A percentile compares a stretch with the other conserved stretches of the same genome.
Evolutionary conservation across 768 basidiomycete genomes (phyloP).

Genomic region (Nidularia sp.): DNA sequence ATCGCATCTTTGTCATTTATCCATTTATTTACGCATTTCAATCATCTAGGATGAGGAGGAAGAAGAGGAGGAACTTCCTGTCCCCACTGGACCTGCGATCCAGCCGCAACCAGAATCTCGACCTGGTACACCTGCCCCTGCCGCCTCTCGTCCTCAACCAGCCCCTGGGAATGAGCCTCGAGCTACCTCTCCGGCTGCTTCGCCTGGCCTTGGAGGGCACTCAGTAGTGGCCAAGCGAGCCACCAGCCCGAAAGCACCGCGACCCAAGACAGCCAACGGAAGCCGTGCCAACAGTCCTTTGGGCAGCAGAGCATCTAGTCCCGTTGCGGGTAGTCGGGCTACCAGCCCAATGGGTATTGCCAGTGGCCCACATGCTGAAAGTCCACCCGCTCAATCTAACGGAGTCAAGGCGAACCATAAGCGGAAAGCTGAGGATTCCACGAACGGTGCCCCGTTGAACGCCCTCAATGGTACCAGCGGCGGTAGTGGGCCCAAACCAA

Average conservation of each 20-base stretch:
- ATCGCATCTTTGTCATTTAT: not conserved
- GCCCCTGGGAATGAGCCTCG: conserved; percentile 39
- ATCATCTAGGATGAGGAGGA: conserved; percentile 55
- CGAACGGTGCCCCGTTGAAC: conserved; percentile 19
- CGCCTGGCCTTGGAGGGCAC: conserved; percentile 65
- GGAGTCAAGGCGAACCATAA: conserved; percentile 26
- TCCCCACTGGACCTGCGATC: conserved; percentile 36
- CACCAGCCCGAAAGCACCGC: conserved; percentile 73
- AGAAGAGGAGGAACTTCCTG: conserved; percentile 59
- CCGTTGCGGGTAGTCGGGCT: conserved; percentile 36
- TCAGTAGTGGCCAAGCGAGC: conserved; percentile 80
- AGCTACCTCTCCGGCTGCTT: conserved; percentile 54
- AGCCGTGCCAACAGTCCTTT: conserved; percentile 63
- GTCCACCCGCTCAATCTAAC: conserved; percentile 15
- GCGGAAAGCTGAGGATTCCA: conserved; percentile 43
- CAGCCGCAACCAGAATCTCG: conserved; percentile 50
- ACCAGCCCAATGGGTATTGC: conserved; percentile 34
- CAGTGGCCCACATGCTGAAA: conserved; percentile 19
- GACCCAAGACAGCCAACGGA: conserved; percentile 41
- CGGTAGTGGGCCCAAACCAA: conserved; percentile 26
- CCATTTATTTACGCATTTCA: not conserved
- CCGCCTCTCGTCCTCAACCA: conserved; percentile 26
- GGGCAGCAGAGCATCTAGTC: conserved; percentile 52
- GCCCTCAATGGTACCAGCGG: conserved; percentile 19
- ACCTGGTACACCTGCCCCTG: conserved; percentile 38